phyloP scores from a whole-genome alignment of 495 filamentous ascomycete genomes.

The Evernia prunastri region DNA sequence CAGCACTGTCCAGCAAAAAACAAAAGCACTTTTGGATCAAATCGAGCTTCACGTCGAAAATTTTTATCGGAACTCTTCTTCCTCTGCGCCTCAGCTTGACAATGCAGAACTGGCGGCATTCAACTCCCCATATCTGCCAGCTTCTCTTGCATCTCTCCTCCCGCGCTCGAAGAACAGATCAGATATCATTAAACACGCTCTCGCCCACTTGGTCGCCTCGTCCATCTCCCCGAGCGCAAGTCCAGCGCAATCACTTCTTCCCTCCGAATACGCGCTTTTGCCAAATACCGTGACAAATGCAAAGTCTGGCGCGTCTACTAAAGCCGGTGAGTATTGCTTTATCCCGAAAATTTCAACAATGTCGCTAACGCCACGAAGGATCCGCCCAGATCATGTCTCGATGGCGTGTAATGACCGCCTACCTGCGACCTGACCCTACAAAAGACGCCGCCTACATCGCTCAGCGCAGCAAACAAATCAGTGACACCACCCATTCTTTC shows the following conservation, averaged over 20 bases:
- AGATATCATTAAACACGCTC: slow-evolving; percentile 15
- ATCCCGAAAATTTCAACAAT: not conserved
- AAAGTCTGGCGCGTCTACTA: not conserved
- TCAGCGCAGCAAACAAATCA: slow-evolving; percentile 17
- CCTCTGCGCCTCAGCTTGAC: not conserved
- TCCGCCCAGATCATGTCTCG: slow-evolving; percentile 14
- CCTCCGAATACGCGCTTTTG: slow-evolving; percentile 15
- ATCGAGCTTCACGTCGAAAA: slow-evolving; percentile 29
- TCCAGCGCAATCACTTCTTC: slow-evolving; percentile 19
- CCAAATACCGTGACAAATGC: not conserved
- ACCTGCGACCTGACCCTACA: slow-evolving; percentile 12
- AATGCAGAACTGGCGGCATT: slow-evolving; percentile 13
- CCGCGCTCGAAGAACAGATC: not conserved
- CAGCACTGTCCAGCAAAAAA: slow-evolving; percentile 16
- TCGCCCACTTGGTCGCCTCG: slow-evolving; percentile 8
- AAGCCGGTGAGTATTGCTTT: slow-evolving; percentile 13
- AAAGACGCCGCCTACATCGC: slow-evolving; percentile 16
- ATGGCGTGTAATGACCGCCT: slow-evolving; percentile 25
- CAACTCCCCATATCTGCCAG: slow-evolving; percentile 13
- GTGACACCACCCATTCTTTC: not conserved
- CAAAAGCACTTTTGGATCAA: slow-evolving; percentile 25
- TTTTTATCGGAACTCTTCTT: slow-evolving; percentile 25
- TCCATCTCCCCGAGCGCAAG: slow-evolving; percentile 9
- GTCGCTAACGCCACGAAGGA: slow-evolving; percentile 9
- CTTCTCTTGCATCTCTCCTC: slow-evolving; percentile 6